Evolutionary conservation across 257 asterid genomes (phyloP).

Genomic region (Pogostemon cablin): DNA sequence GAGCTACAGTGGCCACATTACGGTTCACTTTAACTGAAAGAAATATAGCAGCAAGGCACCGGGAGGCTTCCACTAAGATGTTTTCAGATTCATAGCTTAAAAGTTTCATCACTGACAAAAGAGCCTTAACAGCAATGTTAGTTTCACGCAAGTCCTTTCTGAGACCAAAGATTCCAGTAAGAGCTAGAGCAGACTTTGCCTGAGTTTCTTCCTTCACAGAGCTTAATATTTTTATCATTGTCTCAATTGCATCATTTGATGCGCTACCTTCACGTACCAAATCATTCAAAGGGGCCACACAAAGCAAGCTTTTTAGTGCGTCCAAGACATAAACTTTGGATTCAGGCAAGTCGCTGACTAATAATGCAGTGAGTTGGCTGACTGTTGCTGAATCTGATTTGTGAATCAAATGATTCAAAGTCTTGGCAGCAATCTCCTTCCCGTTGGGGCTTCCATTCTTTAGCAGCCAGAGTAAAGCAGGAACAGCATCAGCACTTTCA

Average conservation of each 20-base stretch:
- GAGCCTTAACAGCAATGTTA: constrained; percentile 65
- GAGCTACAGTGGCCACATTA: constrained; percentile 80
- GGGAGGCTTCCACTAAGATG: constrained; percentile 70
- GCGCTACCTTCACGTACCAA: constrained; percentile 97
- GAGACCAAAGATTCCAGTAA: constrained; percentile 80
- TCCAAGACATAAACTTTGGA: constrained; percentile 90
- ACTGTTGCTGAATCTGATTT: constrained; percentile 97
- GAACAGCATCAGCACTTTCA: constrained; percentile 99
- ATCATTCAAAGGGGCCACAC: constrained; percentile 81
- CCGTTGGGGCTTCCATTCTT: constrained; percentile 96
- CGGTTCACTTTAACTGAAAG: constrained; percentile 86
- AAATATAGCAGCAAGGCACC: constrained; percentile 88
- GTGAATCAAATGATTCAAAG: constrained; percentile 96
- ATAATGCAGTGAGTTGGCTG: constrained; percentile 95
- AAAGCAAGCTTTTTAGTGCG: constrained; percentile 88
- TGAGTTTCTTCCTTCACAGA: constrained; percentile 90
- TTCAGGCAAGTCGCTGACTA: constrained; percentile 92
- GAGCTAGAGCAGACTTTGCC: constrained; percentile 85
- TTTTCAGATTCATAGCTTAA: constrained; percentile 69
- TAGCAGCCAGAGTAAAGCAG: constrained; percentile 93
- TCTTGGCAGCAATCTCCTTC: constrained; percentile 96
- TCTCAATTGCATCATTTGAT: constrained; percentile 95
- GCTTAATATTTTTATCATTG: constrained; percentile 81
- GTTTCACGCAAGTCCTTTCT: constrained; percentile 96
- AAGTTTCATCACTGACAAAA: constrained; percentile 66